These are phyloP conservation scores for Tolypocladium inflatum DNA, from an alignment of 2,329 filamentous ascomycete species.

Conservation along the genomic window DNA sequence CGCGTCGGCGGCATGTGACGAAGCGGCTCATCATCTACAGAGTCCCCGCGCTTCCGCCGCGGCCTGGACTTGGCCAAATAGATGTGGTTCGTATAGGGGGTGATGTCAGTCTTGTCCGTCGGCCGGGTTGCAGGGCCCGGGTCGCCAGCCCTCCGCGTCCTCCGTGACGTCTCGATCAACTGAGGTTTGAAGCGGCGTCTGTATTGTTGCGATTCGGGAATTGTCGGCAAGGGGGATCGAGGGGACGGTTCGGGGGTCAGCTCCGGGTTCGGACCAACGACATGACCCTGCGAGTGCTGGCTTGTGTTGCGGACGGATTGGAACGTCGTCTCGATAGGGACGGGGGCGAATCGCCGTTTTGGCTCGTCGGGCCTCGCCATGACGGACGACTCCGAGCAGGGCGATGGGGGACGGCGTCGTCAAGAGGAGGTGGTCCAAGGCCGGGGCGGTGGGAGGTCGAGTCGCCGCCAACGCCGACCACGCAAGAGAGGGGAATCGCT, in stretches of 20 bases:
- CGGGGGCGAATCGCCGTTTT: conserved; percentile 53
- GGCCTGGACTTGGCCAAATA: conserved; percentile 35
- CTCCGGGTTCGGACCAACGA: conserved; percentile 44
- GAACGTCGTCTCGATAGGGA: conserved; percentile 64
- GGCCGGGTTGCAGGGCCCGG: conserved; percentile 50
- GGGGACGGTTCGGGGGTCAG: conserved; percentile 45
- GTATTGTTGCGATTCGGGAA: conserved; percentile 29
- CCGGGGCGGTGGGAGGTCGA: not conserved
- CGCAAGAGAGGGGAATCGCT: not conserved
- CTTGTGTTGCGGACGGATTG: conserved; percentile 40
- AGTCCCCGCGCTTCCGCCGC: conserved; percentile 22
- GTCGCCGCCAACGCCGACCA: not conserved
- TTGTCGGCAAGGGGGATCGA: conserved; percentile 34
- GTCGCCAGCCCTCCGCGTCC: conserved; percentile 60
- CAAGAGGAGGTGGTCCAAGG: not conserved
- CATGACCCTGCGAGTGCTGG: not conserved
- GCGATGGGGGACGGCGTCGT: not conserved
- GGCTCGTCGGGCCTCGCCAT: conserved; percentile 32
- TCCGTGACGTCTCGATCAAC: conserved; percentile 69
- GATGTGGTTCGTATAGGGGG: conserved; percentile 52
- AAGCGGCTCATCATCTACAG: conserved; percentile 16
- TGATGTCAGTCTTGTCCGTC: conserved; percentile 64
- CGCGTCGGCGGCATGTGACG: conserved; percentile 32
- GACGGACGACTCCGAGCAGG: conserved; percentile 4
- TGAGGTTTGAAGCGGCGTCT: conserved; percentile 61